These are phyloP conservation scores for Cladophialophora carrionii DNA, from an alignment of 2,329 filamentous ascomycete species.

Conservation along the genomic window DNA sequence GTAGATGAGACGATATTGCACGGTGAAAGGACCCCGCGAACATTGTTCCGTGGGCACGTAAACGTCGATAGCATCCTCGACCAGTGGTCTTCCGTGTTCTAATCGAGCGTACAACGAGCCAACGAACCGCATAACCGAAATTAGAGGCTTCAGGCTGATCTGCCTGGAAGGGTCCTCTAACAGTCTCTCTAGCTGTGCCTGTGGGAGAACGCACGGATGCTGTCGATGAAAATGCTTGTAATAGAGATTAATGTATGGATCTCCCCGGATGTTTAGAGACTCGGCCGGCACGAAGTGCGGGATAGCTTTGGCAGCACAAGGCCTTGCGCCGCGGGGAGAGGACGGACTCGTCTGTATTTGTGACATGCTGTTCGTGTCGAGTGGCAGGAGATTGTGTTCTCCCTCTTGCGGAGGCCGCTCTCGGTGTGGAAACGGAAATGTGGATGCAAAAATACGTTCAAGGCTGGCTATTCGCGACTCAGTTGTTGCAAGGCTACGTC, in stretches of 20 bases:
- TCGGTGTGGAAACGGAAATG: slow-evolving; percentile 1
- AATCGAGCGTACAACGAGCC: slow-evolving; percentile 36
- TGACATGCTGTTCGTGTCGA: slow-evolving; percentile 6
- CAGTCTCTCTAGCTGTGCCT: slow-evolving; percentile 27
- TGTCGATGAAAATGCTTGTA: slow-evolving; percentile 43
- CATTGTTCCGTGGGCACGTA: not conserved
- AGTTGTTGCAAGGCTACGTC: slow-evolving; percentile 36
- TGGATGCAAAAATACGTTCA: slow-evolving; percentile 5
- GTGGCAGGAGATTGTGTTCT: not conserved
- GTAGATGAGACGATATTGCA: slow-evolving; percentile 78
- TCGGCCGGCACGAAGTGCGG: not conserved
- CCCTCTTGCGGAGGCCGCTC: not conserved
- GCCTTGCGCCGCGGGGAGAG: not conserved
- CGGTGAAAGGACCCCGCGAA: slow-evolving; percentile 49
- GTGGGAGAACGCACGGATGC: slow-evolving; percentile 42
- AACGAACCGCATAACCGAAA: slow-evolving; percentile 41
- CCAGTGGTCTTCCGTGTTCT: slow-evolving; percentile 8
- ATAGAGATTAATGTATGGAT: slow-evolving; percentile 36
- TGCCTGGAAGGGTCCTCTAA: slow-evolving; percentile 20
- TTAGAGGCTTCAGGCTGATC: slow-evolving; percentile 36
- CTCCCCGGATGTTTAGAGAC: slow-evolving; percentile 26
- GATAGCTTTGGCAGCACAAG: not conserved
- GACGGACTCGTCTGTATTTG: not conserved
- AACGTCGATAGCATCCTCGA: not conserved
- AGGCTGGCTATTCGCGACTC: slow-evolving; percentile 6